Evolutionary conservation across 257 asterid genomes (phyloP).

Genomic region (Solanum piurae): DNA sequence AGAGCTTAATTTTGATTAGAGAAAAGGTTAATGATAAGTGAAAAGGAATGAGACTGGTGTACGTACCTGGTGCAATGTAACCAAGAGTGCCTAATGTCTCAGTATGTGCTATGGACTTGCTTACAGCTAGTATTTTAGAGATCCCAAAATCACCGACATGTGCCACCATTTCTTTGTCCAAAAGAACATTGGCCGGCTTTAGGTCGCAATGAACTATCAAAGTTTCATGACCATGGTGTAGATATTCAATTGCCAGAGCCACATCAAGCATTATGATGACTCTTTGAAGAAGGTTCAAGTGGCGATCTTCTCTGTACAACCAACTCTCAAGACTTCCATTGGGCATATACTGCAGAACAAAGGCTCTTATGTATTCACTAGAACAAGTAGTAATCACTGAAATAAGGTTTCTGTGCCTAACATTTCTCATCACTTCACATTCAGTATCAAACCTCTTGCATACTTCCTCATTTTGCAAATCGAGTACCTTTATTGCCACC

Average conservation of each 20-base stretch:
- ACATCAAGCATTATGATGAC: conserved; percentile 18
- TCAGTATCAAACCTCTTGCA: conserved; percentile 18
- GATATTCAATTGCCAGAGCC: conserved; percentile 28
- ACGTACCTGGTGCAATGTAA: conserved; percentile 30
- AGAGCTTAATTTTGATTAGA: not conserved
- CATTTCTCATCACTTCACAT: conserved; percentile 16
- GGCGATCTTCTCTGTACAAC: conserved; percentile 5
- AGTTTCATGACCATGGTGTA: conserved; percentile 12
- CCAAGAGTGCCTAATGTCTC: conserved; percentile 29
- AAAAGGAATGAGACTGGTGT: not conserved
- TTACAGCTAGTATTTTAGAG: conserved; percentile 10
- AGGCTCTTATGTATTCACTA: conserved; percentile 7
- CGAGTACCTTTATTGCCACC: conserved; percentile 23
- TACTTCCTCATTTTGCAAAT: conserved; percentile 5
- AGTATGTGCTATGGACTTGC: conserved; percentile 5
- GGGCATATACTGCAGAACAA: conserved; percentile 24
- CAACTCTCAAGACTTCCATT: conserved; percentile 23
- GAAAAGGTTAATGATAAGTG: not conserved
- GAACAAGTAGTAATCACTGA: conserved; percentile 23
- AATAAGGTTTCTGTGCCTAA: conserved; percentile 25
- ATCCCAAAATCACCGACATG: conserved; percentile 22
- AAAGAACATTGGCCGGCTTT: conserved; percentile 24
- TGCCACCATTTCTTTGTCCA: conserved; percentile 21
- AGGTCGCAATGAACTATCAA: conserved; percentile 26
- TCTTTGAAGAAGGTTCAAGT: conserved; percentile 11